Conservation (phyloP, 306 rosid genomes). For the Trifolium dubium region DNA sequence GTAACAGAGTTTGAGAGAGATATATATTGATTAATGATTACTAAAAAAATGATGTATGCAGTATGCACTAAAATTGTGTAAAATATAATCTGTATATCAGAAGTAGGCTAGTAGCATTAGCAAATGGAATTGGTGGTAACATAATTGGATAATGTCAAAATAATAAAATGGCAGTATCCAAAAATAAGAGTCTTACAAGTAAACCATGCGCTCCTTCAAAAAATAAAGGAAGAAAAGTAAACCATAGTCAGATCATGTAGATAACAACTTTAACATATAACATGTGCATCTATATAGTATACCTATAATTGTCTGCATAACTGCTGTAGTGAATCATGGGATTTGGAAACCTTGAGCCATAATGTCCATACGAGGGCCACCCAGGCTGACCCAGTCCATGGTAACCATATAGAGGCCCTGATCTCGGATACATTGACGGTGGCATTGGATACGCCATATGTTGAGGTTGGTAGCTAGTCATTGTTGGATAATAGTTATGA, state of each 20-base stretch:
- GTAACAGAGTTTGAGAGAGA: not conserved
- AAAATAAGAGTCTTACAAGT: not conserved
- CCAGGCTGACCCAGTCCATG: slow-evolving; percentile 1
- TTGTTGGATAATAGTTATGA: slow-evolving; percentile 10
- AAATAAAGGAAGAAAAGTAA: no score
- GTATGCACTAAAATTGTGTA: not conserved
- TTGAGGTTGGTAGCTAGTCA: not conserved
- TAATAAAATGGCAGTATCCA: not conserved
- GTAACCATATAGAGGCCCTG: slow-evolving; percentile 1
- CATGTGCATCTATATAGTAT: not conserved
- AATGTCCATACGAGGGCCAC: not conserved
- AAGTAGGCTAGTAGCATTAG: not conserved
- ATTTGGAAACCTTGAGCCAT: slow-evolving; percentile 10
- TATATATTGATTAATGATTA: slow-evolving; percentile 2
- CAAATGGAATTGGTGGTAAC: not conserved
- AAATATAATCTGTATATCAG: not conserved
- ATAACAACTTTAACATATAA: not conserved
- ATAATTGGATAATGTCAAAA: not conserved
- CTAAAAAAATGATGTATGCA: not conserved
- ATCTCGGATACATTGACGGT: not conserved
- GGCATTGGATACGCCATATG: not conserved
- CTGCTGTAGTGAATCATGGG: slow-evolving; percentile 40
- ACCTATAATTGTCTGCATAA: slow-evolving; percentile 39
- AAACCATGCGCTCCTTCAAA: not conserved
- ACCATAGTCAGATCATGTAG: not conserved